Percentiles rank a stretch among this genome's conserved stretches.
phyloP scores from a whole-genome alignment of 768 basidiomycete species.

The Mycena floridula region DNA sequence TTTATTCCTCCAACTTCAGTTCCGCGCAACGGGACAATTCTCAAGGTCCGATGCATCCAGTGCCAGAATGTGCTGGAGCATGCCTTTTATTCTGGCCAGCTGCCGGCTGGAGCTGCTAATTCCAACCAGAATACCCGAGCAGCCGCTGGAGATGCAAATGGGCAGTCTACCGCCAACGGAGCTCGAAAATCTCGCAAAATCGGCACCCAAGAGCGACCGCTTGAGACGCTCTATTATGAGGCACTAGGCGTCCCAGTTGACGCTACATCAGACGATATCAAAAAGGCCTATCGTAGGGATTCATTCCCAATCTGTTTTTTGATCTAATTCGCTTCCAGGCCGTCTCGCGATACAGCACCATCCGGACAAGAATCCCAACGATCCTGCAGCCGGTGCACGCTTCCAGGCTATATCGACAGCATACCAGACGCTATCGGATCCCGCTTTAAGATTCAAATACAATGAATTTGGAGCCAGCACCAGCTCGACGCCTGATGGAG shows the following conservation, averaged over 20 bases:
- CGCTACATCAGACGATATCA: conserved; percentile 79
- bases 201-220: conserved; percentile 80
- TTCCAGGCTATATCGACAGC: conserved; percentile 91
- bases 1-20: conserved; percentile 59
- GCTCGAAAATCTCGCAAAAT: conserved; percentile 65
- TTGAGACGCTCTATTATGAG: conserved; percentile 92
- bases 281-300: conserved; percentile 79
- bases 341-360: conserved; percentile 86
- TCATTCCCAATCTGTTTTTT: neutral
- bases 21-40: conserved; percentile 49
- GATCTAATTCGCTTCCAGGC: conserved; percentile 30
- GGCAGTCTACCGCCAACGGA: neutral
- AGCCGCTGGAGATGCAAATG: neutral
- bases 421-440: conserved; percentile 81
- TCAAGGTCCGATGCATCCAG: conserved; percentile 65
- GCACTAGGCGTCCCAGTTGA: conserved; percentile 68
- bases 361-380: conserved; percentile 89
- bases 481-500: conserved; percentile 71
- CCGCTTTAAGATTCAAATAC: conserved; percentile 71
- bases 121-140: too few relatives aligned
- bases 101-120: conserved; percentile 24
- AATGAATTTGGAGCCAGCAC: conserved; percentile 89
- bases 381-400: conserved; percentile 79
- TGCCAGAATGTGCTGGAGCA: conserved; percentile 59
- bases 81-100: conserved; percentile 62